Base-by-base conservation (phyloP, 306 rosid species). In the Crataegus laevigata region DNA sequence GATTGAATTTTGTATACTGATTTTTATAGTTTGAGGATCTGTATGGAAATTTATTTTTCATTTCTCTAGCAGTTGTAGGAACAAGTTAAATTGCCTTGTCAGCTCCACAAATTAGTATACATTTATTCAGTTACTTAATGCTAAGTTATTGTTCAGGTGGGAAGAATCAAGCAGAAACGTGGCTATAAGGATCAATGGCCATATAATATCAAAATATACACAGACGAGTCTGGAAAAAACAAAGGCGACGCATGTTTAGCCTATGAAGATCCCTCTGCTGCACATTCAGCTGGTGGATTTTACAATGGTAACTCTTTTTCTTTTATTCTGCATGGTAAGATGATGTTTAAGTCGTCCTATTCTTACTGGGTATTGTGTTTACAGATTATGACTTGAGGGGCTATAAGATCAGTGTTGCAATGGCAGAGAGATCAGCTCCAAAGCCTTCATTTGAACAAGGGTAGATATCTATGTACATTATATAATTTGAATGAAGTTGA, bases 111-210 rank as follows among this genome's bases (percentile, higher is more conserved):
- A 24, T 64, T 5, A 55, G 63, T 45, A 38, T 6, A 11, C 14
- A 29, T 42, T 76, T 65, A 25, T 4, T 7, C n/a, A 47, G 79
- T 70, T 68, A 61, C 29, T 45, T 64, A 11, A 67, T 47, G 21
- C 19, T 19, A 28, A 25, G 47, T 40, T 28, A 47, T 68, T 68
- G 51, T 45, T 18, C 34, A 96, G 99, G 96, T 96, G 84, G 99
- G 97, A 82, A 92, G 98, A 81, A 96, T 96, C 83, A 96, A 96
- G 78, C 99, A 96, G 81, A 96, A 96, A 84, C 90, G 99, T 79
- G 99, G 99, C 14, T 96, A 96, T 80, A 96, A 92, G 82, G 99
- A 96, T 82, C 99, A 96, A 77, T 96, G 99, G 99, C 99, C 99
- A 60, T 96, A 86, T 83, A 96, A 96, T 76, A 89, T 96, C 69